Base-by-base conservation (phyloP, 768 basidiomycete genomes). In the Lactarius sp. region DNA sequence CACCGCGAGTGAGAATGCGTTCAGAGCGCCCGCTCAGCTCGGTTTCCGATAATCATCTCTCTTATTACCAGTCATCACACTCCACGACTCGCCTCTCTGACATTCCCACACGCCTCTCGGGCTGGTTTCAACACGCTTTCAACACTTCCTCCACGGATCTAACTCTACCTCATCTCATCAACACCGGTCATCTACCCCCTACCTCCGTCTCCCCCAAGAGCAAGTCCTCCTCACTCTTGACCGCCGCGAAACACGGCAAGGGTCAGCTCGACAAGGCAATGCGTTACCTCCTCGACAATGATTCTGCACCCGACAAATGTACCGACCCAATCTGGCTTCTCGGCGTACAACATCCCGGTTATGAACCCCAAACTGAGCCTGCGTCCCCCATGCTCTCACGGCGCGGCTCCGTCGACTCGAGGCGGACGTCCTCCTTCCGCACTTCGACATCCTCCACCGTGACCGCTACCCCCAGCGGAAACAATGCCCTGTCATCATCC, bases 251-350 rank as follows among this genome's bases (percentile, higher is more conserved):
- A 69, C 83, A 87, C 69, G 85, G 88, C 47, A 88, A 87, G 68
- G 87, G 85, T 27, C 86, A 88, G 62, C 74, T 91, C 55, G 90
- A 91, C 77, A 90, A 88, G 73, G 91, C 89, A 3, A 85, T 94
- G 79, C 81, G 93, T 51, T 92, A 94, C 75, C 78, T 98, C n/a
- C 80, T 96, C 65, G 95, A 98, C 76, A 84, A 85, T 68, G 95
- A 98, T 74, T 85, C 93, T 18, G 83, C 81, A 3, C 92, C 90
- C 1, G 94, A 97, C 73, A 86, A 82, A 70, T 94, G 85, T 59
- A 71, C 81, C 0, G 91, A 94, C 20, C 83, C 87, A 0, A 96
- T 98, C 34, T 97, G 94, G 94, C 75, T 97, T 2, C 79, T 97
- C 27, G 95, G 94, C 44, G 85, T 93, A 3, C 80, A 83, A 66